phyloP scores from a whole-genome alignment of 2,329 filamentous ascomycete genomes.

The Penicillium sp. region DNA sequence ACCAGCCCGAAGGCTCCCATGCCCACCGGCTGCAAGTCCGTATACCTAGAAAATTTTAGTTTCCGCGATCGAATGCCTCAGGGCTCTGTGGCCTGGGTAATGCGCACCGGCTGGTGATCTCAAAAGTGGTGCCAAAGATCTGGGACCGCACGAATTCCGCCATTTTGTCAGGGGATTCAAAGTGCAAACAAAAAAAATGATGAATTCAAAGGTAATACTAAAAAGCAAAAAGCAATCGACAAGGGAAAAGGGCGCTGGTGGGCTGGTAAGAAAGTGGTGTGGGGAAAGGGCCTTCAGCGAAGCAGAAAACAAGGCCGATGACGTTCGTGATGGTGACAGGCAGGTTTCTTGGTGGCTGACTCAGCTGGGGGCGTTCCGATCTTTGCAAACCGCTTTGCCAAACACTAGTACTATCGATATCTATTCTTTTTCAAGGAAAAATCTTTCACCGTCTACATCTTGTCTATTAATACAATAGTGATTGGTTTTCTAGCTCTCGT shows the following conservation, averaged over 20 bases:
- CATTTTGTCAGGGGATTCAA: constrained; percentile 61
- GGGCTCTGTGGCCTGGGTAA: background rate
- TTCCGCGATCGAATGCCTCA: background rate
- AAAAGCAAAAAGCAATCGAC: constrained; percentile 1
- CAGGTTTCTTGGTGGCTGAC: constrained; percentile 22
- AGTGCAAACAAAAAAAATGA: background rate
- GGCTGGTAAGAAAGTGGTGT: constrained; percentile 23
- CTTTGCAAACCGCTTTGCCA: background rate
- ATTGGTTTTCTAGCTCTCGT: background rate
- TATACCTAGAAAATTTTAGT: constrained; percentile 65
- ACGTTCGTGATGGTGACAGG: constrained; percentile 29
- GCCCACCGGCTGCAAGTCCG: constrained; percentile 94
- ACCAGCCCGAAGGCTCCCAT: constrained; percentile 99
- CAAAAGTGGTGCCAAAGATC: constrained; percentile 99
- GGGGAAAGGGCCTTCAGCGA: constrained; percentile 29
- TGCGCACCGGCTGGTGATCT: constrained; percentile 92
- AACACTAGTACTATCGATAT: background rate
- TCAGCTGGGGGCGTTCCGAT: constrained; percentile 6
- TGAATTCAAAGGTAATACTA: constrained; percentile 6
- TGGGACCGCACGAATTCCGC: constrained; percentile 98
- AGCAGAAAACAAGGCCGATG: constrained; percentile 32
- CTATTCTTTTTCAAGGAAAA: background rate
- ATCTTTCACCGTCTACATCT: background rate
- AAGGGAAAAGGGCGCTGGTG: constrained; percentile 15
- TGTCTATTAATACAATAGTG: background rate